A percentile compares a stretch with the other conserved stretches of the same genome.
Evolutionary conservation across 1,284 basidiomycete species (phyloP).

Genomic region (Tilletiaria anomala): DNA sequence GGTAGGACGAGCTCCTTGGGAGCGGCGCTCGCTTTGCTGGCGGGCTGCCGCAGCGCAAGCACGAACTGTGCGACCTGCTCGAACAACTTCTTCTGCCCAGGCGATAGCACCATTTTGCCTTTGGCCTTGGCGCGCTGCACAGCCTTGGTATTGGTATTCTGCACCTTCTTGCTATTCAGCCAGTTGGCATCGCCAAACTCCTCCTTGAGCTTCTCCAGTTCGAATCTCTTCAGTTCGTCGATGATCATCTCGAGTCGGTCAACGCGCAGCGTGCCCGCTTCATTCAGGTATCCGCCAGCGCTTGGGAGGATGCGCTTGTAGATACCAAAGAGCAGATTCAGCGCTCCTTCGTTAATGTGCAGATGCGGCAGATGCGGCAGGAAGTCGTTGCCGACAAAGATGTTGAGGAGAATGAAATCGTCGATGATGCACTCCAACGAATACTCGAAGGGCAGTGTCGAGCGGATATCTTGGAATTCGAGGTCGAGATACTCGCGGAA

Average conservation of each 20-base stretch:
- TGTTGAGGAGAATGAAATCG: constrained; percentile 89
- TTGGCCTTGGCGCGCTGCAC: not conserved
- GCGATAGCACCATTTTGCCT: constrained; percentile 5
- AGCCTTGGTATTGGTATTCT: constrained; percentile 6
- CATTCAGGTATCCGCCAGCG: constrained; percentile 85
- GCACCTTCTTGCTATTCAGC: constrained; percentile 38
- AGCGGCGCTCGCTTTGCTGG: constrained; percentile 7
- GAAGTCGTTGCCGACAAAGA: constrained; percentile 96
- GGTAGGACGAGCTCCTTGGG: constrained; percentile 19
- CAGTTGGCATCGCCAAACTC: constrained; percentile 76
- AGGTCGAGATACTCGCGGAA: constrained; percentile 94
- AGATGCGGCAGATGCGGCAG: constrained; percentile 87
- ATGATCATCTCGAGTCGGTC: constrained; percentile 70
- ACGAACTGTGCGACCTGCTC: constrained; percentile 11
- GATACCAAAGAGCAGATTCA: constrained; percentile 80
- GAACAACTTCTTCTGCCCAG: constrained; percentile 8
- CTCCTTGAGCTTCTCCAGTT: constrained; percentile 75
- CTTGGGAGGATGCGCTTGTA: constrained; percentile 80
- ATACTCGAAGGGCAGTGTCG: constrained; percentile 49
- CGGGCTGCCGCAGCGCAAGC: constrained; percentile 5
- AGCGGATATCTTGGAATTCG: constrained; percentile 54
- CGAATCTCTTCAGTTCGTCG: constrained; percentile 72
- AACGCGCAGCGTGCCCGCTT: constrained; percentile 67
- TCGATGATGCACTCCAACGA: constrained; percentile 87
- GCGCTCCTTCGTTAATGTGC: constrained; percentile 92